A percentile compares a stretch with the other conserved stretches of the same genome.
These are phyloP conservation scores for Trypanosoma melophagium DNA, from an alignment of 208 protist species.

Conservation along the genomic window DNA sequence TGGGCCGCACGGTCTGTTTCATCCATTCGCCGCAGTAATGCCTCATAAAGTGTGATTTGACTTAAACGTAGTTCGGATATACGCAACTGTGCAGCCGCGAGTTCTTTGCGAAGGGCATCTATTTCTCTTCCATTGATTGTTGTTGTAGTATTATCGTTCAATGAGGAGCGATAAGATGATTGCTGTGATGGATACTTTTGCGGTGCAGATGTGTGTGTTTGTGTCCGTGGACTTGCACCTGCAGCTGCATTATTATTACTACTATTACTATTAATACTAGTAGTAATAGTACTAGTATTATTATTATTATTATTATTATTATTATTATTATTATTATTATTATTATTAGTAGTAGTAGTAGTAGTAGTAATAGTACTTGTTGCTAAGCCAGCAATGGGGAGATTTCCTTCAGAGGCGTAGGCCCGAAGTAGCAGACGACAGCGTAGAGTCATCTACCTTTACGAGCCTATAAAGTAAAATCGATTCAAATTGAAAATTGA, in stretches of 20 bases:
- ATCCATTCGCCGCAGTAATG: slow-evolving; percentile 43
- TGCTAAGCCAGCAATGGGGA: background rate
- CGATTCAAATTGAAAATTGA: too few relatives aligned
- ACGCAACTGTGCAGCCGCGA: slow-evolving; percentile 45
- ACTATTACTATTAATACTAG: too few relatives aligned
- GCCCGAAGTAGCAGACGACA: slow-evolving; percentile 1
- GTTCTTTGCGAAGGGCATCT: slow-evolving; percentile 32
- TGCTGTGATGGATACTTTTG: background rate
- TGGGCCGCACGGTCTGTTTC: slow-evolving; percentile 52
- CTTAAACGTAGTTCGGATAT: slow-evolving; percentile 50
- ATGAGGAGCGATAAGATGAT: background rate
- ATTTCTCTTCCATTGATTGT: slow-evolving; percentile 27
- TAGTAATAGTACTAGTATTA: background rate
- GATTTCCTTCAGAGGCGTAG: slow-evolving; percentile 4
- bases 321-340: background rate
- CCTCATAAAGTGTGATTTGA: slow-evolving; percentile 21
- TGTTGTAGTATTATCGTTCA: background rate
- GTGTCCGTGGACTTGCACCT: background rate
- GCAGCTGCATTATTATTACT: too few relatives aligned
- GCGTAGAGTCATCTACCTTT: slow-evolving; percentile 1
- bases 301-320: background rate
- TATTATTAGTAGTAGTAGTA: background rate
- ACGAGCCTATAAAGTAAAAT: background rate
- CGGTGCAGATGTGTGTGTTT: background rate
- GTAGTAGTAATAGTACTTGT: background rate